Base-by-base conservation (phyloP, 805 yeast species). In the Candida loeiensis region DNA sequence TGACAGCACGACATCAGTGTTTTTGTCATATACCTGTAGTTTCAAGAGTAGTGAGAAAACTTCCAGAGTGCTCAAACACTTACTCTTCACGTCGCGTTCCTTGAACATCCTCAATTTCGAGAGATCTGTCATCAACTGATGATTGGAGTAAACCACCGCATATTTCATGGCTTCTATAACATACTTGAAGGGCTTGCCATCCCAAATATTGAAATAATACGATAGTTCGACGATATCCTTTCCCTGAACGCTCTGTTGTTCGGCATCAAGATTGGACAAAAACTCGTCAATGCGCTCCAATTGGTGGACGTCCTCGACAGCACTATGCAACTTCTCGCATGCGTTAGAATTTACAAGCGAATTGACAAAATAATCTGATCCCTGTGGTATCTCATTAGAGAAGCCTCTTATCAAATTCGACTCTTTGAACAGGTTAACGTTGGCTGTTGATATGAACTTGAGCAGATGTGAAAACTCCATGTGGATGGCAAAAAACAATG, bases 101-200 rank as follows among this genome's bases (percentile, higher is more conserved):
- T 25, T 11, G 24, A 34, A 34, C 21, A 28, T 14, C n/a, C 17
- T 13, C 11, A 35, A 26, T 4, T 24, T 19, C 16, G 5, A 20
- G 24, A 26, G 25, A n/a, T 24, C 24, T n/a, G 24, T 12, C 36
- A 36, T 19, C 17, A 56, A 20, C 14, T 38, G 21, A 2, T 55
- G 50, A 44, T 66, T 69, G 1, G 73, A 73, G 41, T 63, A 65
- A 7, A 63, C 44, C 1, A 59, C 39, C 4, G 51, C 53, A 27
- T 52, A 56, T 44, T 63, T 64, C 45, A 67, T 38, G 5, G 53
- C 56, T 7, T 55, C 60, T 3, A 68, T 45, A 1, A 62, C 37
- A 31, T 47, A 45, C 18, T 39, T 44, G 43, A 45, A 56, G 20
- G 49, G 51, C 25, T 44, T 42, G 0, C 66, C 69, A 17, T 58